Evolutionary conservation across 768 basidiomycete genomes (phyloP).

Genomic region (Hortiboletus flavorubellus): DNA sequence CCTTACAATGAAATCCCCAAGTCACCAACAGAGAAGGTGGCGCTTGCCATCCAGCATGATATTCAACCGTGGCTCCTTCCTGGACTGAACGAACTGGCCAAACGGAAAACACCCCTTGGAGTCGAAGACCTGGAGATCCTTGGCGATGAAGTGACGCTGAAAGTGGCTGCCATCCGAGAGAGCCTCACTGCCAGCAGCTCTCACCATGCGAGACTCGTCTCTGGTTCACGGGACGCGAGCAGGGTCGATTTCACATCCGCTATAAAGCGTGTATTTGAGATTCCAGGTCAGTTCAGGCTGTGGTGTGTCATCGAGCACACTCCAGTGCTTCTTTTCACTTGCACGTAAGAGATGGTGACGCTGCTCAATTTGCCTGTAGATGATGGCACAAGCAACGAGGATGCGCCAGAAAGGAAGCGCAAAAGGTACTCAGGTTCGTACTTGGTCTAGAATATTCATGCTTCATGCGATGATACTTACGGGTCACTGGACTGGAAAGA

Average conservation of each 20-base stretch:
- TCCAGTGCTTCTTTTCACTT: background rate
- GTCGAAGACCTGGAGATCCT: slow-evolving; percentile 9
- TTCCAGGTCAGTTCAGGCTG: slow-evolving; percentile 2
- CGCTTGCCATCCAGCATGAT: slow-evolving; percentile 29
- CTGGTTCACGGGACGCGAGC: slow-evolving; percentile 1
- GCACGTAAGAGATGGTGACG: background rate
- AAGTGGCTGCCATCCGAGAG: slow-evolving; percentile 22
- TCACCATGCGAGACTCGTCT: background rate
- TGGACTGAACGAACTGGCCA: slow-evolving; percentile 23
- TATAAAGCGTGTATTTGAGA: slow-evolving; percentile 9
- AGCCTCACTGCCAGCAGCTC: background rate
- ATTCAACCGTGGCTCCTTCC: slow-evolving; percentile 34
- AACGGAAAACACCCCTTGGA: slow-evolving; percentile 17
- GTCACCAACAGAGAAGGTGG: slow-evolving; percentile 26
- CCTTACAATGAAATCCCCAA: slow-evolving; percentile 8
- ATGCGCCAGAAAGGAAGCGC: no score
- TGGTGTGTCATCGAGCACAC: background rate
- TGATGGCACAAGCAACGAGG: background rate
- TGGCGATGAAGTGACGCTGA: slow-evolving; percentile 16
- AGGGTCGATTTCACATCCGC: slow-evolving; percentile 13
- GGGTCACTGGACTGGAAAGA: background rate
- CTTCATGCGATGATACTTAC: background rate
- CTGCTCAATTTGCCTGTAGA: background rate
- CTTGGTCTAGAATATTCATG: background rate
- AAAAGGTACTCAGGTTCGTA: no score